Base-by-base conservation (phyloP, 768 basidiomycete genomes). In the Tylopilus rubrobrunneus region DNA sequence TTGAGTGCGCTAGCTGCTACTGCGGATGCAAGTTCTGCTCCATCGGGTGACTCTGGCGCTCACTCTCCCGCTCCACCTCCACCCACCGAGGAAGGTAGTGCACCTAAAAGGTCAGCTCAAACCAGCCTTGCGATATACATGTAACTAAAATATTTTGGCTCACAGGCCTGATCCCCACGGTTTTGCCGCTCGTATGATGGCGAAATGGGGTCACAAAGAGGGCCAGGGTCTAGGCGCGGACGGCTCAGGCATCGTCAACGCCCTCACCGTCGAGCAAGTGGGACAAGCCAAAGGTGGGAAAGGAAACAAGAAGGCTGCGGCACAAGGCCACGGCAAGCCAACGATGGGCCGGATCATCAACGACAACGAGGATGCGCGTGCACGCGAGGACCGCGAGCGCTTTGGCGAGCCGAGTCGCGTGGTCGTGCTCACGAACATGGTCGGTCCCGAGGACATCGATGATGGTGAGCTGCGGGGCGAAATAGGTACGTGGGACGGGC, bases 141-240 rank as follows among this genome's bases (percentile, higher is more conserved):
- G 11, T 8, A 15, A 49, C 34, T 36, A 17, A 48, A 40, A 31
- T n/a, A 8, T 7, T 9, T 3, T 37, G 27, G 41, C 46, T 40
- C 23, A 42, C 15, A 78, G 79, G 50, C 74, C 83, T 37, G 84
- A 89, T 57, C 82, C 84, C 0, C 85, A 84, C 51, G 81, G 80
- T 12, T 92, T 95, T 61, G 92, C 92, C 31, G 85, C 86, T 12
- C 85, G 89, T 33, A 67, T 96, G 60, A 96, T 97, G 93, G 90
- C 89, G 3, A 97, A 94, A 73, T 95, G 89, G 90, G 95, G 95
- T 0, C 92, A 97, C 67, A 89, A 90, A 67, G 91, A 92, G 67
- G 96, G 96, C 1, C 86, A 93, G 71, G 95, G 95, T 10, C 78
- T 98, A 1, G 96, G 96, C 33, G 86, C 80, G 0, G 84, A 89